These are phyloP conservation scores for Sclerotinia borealis DNA, from an alignment of 2,329 filamentous ascomycete genomes.

Conservation along the genomic window DNA sequence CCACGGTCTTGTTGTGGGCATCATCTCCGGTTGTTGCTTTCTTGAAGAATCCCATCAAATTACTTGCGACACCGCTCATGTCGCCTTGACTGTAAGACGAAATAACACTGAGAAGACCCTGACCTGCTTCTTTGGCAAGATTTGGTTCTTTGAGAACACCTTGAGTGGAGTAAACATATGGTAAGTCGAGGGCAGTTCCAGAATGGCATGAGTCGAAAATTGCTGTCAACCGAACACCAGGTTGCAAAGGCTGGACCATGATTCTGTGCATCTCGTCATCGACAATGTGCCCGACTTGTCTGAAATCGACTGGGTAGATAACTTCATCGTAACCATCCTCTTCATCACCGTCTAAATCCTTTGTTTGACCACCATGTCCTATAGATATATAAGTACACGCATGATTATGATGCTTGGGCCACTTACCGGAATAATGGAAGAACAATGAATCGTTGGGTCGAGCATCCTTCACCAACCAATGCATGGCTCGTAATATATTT, in stretches of 20 bases:
- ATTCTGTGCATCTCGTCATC: slow-evolving; percentile 78
- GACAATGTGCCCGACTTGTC: slow-evolving; percentile 72
- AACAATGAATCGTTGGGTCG: slow-evolving; percentile 90
- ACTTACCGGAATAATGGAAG: slow-evolving; percentile 89
- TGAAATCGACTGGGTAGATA: slow-evolving; percentile 78
- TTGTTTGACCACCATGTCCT: slow-evolving; percentile 77
- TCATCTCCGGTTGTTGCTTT: slow-evolving; percentile 74
- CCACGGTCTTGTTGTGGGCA: slow-evolving; percentile 70
- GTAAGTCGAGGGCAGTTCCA: slow-evolving; percentile 58
- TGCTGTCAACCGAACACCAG: slow-evolving; percentile 73
- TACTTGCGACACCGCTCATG: slow-evolving; percentile 71
- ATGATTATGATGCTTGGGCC: slow-evolving; percentile 15
- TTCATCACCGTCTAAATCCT: slow-evolving; percentile 73
- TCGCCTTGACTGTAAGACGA: slow-evolving; percentile 71
- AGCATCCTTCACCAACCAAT: slow-evolving; percentile 94
- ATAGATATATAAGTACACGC: slow-evolving; percentile 11
- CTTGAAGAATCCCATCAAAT: slow-evolving; percentile 81
- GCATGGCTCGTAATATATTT: slow-evolving; percentile 93
- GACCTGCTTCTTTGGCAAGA: slow-evolving; percentile 60
- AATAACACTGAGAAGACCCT: slow-evolving; percentile 55
- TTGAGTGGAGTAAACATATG: slow-evolving; percentile 64
- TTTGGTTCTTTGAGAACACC: slow-evolving; percentile 64
- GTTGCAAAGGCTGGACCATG: slow-evolving; percentile 69
- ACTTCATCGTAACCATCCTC: slow-evolving; percentile 79
- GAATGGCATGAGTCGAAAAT: slow-evolving; percentile 68